Evolutionary conservation across 768 basidiomycete genomes (phyloP).

Genomic region (Boletus speciosus): DNA sequence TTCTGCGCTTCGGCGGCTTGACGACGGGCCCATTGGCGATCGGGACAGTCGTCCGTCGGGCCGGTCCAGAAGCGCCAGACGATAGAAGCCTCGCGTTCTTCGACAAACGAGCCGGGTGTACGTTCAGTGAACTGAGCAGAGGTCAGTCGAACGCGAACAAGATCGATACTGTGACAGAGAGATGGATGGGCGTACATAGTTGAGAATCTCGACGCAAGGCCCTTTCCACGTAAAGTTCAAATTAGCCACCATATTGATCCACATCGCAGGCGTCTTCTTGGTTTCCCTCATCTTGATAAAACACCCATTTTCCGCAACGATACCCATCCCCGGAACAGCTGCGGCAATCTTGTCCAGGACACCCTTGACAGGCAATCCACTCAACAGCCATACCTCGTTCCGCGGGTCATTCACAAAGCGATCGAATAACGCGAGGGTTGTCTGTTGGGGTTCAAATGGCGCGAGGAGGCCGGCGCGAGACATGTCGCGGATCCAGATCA

Average conservation of each 20-base stretch:
- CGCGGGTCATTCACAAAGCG: conserved; percentile 56
- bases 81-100: conserved; percentile 77
- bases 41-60: conserved; percentile 43
- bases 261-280: conserved; percentile 37
- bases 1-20: conserved; percentile 92
- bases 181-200: conserved; percentile 58
- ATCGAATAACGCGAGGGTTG: conserved; percentile 47
- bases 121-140: conserved; percentile 76
- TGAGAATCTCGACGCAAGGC: conserved; percentile 76
- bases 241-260: conserved; percentile 81
- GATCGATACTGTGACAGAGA: background rate
- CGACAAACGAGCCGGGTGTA: conserved; percentile 81
- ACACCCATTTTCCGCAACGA: conserved; percentile 89
- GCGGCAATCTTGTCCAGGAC: conserved; percentile 62
- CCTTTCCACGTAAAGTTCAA: conserved; percentile 80
- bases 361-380: conserved; percentile 63
- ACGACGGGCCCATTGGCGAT: conserved; percentile 77
- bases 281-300: conserved; percentile 59
- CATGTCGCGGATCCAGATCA: conserved; percentile 67
- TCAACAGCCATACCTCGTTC: conserved; percentile 82
- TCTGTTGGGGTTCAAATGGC: conserved; percentile 39
- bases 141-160: background rate
- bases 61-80: conserved; percentile 85
- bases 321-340: conserved; percentile 63
- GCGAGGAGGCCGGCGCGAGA: conserved; percentile 41